Evolutionary conservation across 148 eudicot genomes (phyloP).

Genomic region (Vaccinium myrtillus): DNA sequence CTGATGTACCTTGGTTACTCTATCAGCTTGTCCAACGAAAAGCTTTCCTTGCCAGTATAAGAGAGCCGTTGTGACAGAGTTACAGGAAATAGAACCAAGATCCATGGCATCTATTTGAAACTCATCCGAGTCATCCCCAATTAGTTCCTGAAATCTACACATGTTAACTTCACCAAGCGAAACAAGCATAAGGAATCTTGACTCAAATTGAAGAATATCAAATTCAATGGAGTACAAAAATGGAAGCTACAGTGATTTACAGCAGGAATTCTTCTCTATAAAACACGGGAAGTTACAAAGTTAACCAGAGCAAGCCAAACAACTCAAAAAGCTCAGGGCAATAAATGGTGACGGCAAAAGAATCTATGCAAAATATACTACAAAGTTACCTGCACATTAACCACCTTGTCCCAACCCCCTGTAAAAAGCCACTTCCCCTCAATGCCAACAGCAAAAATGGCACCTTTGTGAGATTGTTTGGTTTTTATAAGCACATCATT

Average conservation of each 20-base stretch:
- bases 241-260: neutral
- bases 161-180: neutral
- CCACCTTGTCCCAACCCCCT: conserved; percentile 81
- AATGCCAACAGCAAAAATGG: conserved; percentile 58
- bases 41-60: conserved; percentile 62
- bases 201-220: neutral
- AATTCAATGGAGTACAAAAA: neutral
- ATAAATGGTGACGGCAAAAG: neutral
- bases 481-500: conserved; percentile 48
- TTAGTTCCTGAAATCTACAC: conserved; percentile 49
- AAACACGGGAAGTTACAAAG: neutral
- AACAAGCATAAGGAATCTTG: neutral
- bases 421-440: conserved; percentile 65
- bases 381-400: conserved; percentile 61
- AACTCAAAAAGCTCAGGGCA: conserved; percentile 1
- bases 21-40: conserved; percentile 66
- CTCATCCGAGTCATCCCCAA: conserved; percentile 25
- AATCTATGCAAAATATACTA: neutral
- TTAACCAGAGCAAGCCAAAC: conserved; percentile 2
- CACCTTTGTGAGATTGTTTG: conserved; percentile 52
- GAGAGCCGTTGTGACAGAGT: conserved; percentile 72
- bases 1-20: conserved; percentile 59
- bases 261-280: neutral
- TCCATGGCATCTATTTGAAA: conserved; percentile 37
- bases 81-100: conserved; percentile 62